A percentile compares a stretch with the other conserved stretches of the same genome.
phyloP scores from a whole-genome alignment of 1,284 basidiomycete genomes.

The Heliocybe sulcata region DNA sequence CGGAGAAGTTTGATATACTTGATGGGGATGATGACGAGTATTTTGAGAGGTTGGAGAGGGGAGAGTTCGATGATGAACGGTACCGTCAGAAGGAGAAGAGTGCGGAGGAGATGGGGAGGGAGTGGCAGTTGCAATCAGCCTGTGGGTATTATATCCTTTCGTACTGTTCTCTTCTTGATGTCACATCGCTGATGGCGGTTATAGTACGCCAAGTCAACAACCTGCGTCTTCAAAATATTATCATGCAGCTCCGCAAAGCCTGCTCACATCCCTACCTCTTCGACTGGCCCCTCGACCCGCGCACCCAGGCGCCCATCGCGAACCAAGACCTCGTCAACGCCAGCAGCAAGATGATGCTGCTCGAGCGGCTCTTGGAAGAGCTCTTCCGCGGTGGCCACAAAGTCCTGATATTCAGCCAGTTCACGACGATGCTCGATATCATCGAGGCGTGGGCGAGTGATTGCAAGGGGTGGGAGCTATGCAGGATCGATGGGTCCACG shows the following conservation, averaged over 20 bases:
- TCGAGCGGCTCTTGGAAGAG: conserved; percentile 82
- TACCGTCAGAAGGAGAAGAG: conserved; percentile 27
- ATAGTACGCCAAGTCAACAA: conserved; percentile 82
- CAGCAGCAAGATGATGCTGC: conserved; percentile 95
- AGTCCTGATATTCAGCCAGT: conserved; percentile 91
- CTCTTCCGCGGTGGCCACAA: conserved; percentile 84
- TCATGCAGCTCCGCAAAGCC: conserved; percentile 94
- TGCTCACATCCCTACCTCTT: conserved; percentile 94
- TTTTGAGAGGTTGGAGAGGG: conserved; percentile 55
- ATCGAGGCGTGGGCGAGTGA: conserved; percentile 88
- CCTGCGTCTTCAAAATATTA: conserved; percentile 86
- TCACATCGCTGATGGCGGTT: conserved; percentile 1
- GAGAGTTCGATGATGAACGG: conserved; percentile 20
- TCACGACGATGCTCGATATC: conserved; percentile 94
- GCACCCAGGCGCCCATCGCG: conserved; percentile 51
- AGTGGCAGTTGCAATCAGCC: conserved; percentile 51
- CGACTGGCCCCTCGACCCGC: conserved; percentile 75
- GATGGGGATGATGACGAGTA: conserved; percentile 67
- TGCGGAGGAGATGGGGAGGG: conserved; percentile 35
- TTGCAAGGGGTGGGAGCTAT: conserved; percentile 76
- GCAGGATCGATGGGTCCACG: conserved; percentile 88
- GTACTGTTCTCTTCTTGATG: not conserved
- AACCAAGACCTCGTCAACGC: conserved; percentile 77
- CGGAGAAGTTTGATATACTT: conserved; percentile 32
- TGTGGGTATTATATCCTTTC: conserved; percentile 43